Evolutionary conservation across 371 early-diverging fungal genomes (phyloP).

Genomic region (Zancudomyces culisetae): DNA sequence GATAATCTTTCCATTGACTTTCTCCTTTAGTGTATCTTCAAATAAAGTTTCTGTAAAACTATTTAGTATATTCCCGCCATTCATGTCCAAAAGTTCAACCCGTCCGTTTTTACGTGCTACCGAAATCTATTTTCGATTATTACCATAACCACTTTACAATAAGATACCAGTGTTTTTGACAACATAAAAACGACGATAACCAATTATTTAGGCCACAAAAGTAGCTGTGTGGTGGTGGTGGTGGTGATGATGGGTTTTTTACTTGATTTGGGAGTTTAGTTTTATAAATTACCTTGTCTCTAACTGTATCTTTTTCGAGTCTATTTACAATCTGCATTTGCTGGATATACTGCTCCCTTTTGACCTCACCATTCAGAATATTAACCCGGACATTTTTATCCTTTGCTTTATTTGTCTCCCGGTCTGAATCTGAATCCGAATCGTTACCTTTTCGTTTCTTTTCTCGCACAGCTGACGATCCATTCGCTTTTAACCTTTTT

Average conservation of each 20-base stretch:
- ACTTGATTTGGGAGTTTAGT: no score
- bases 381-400: slow-evolving; percentile 6
- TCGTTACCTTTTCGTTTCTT: slow-evolving; percentile 5
- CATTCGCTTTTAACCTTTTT: slow-evolving; percentile 11
- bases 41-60: slow-evolving; percentile 11
- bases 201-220: no score
- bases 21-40: slow-evolving; percentile 2
- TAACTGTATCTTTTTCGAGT: background rate
- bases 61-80: slow-evolving; percentile 5
- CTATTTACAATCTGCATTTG: slow-evolving; percentile 6
- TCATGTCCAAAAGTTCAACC: slow-evolving; percentile 9
- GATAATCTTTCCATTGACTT: slow-evolving; percentile 9
- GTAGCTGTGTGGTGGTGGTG: no score
- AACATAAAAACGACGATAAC: no score
- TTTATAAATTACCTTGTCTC: background rate
- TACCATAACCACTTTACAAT: background rate
- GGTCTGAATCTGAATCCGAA: background rate
- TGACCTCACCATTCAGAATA: slow-evolving; percentile 8
- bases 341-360: slow-evolving; percentile 8
- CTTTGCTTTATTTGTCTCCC: slow-evolving; percentile 1
- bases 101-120: slow-evolving; percentile 15
- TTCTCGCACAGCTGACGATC: no score
- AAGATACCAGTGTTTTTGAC: background rate
- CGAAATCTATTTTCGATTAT: slow-evolving; percentile 2
- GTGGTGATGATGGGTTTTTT: no score